Evolutionary conservation across 2,329 filamentous ascomycete genomes (phyloP), one percentile per base, ranked within the genome.

Genomic region (Zarea fungicola): DNA sequence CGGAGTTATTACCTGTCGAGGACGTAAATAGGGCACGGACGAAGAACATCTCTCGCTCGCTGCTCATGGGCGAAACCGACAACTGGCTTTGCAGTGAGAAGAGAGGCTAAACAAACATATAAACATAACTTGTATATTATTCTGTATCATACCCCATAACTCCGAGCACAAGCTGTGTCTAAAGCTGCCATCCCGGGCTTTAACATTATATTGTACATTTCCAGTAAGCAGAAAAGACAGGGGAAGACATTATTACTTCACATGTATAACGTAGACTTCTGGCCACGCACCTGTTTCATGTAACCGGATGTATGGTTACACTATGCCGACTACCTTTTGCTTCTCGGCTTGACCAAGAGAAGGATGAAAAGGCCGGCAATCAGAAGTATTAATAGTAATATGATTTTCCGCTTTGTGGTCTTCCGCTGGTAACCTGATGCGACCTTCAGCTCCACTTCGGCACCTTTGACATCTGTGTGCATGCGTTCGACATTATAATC

Each of bases 401-500:
- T 93, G 41, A 95, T 84, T 71, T 96, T 96, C 56, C 93, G 78
- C 71, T 96, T 99, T 19, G 88, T 90, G 44, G 85, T 86, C 62
- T 83, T 85, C 65, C 82, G 84, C 72, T 99, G 93, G 62, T 97
- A 97, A 16, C 87, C 86, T 5, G 87, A 90, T 13, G 93, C 87
- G 49, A 95, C 83, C 54, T 83, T 89, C 48, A 99, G 78, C 70
- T 99, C 93, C 65, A 92, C 93, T 54, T 96, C 89, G 3, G 93
- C 93, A 18, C 79, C 87, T 64, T 96, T 95, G 51, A 99, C 89
- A 61, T 97, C 90, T 18, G 83, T 84, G n/a, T 84, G 82, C 87
- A 97, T 96, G 53, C 85, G 80, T 70, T 99, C 93, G 46, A 99
- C 90, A 60, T 99, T 99, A 71, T 96, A 99, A 68, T 99, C 95